These are phyloP conservation scores for Gossypium turneri DNA, from an alignment of 345 rosid genomes.

Conservation along the genomic window DNA sequence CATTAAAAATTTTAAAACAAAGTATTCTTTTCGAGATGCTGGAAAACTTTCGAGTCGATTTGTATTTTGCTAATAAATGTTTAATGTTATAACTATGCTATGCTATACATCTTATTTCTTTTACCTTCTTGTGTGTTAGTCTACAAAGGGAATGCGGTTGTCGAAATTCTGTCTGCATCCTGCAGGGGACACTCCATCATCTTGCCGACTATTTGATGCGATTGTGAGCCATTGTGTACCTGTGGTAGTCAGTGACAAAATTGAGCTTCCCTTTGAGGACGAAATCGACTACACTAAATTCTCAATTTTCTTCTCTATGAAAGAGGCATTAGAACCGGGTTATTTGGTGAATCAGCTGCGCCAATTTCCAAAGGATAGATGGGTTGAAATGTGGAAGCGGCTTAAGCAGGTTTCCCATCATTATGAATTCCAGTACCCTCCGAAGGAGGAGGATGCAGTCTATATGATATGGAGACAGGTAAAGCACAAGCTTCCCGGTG, in stretches of 20 bases:
- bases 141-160: slow-evolving; percentile 76
- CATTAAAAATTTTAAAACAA: neutral
- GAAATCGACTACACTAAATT: slow-evolving; percentile 71
- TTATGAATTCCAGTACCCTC: slow-evolving; percentile 76
- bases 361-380: slow-evolving; percentile 60
- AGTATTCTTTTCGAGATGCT: neutral
- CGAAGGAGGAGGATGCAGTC: slow-evolving; percentile 72
- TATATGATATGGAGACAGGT: slow-evolving; percentile 89
- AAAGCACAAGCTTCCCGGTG: slow-evolving; percentile 66
- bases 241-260: slow-evolving; percentile 68
- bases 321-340: slow-evolving; percentile 63
- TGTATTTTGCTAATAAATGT: neutral
- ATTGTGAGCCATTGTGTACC: slow-evolving; percentile 88
- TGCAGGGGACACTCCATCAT: slow-evolving; percentile 93
- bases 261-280: slow-evolving; percentile 85
- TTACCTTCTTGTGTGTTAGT: slow-evolving; percentile 36
- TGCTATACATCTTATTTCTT: slow-evolving; percentile 15
- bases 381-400: slow-evolving; percentile 67
- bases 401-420: slow-evolving; percentile 71
- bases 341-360: slow-evolving; percentile 64
- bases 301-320: slow-evolving; percentile 68
- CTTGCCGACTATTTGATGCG: slow-evolving; percentile 84
- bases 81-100: neutral
- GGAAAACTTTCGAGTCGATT: neutral
- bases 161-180: slow-evolving; percentile 89